Percentiles rank a stretch among this genome's conserved stretches.
Evolutionary conservation across 345 rosid genomes (phyloP).

Genomic region (Hevea brasiliensis): DNA sequence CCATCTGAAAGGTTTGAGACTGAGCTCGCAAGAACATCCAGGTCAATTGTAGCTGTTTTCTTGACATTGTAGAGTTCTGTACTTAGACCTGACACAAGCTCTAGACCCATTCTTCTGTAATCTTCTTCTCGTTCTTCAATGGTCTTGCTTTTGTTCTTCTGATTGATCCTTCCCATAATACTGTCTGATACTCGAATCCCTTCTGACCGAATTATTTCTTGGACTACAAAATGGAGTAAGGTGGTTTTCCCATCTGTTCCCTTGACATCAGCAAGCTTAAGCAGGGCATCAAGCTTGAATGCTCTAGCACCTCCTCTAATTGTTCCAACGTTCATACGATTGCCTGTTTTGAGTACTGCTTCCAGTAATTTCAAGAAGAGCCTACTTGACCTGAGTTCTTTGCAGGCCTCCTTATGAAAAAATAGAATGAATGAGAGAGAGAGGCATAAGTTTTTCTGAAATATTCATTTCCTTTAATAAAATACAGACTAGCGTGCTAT

Average conservation of each 20-base stretch:
- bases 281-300: conserved; percentile 90
- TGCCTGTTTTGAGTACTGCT: conserved; percentile 95
- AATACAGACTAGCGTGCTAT: neutral
- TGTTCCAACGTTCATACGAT: conserved; percentile 94
- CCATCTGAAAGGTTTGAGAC: conserved; percentile 78
- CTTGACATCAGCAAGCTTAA: conserved; percentile 88
- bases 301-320: conserved; percentile 94
- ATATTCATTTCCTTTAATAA: neutral
- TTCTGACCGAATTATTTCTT: conserved; percentile 83
- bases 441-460: neutral
- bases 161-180: conserved; percentile 87
- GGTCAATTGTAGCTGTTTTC: conserved; percentile 84
- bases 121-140: conserved; percentile 80
- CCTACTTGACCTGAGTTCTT: conserved; percentile 89
- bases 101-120: conserved; percentile 86
- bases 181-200: conserved; percentile 83
- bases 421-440: neutral
- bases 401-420: conserved; percentile 80
- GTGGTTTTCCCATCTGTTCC: conserved; percentile 91
- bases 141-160: conserved; percentile 54
- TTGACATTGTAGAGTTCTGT: conserved; percentile 85
- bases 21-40: conserved; percentile 82
- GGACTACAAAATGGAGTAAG: conserved; percentile 90
- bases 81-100: conserved; percentile 78
- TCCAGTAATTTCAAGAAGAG: conserved; percentile 84